Conservation (phyloP, 345 rosid genomes). For the Cochlearia excelsa region DNA sequence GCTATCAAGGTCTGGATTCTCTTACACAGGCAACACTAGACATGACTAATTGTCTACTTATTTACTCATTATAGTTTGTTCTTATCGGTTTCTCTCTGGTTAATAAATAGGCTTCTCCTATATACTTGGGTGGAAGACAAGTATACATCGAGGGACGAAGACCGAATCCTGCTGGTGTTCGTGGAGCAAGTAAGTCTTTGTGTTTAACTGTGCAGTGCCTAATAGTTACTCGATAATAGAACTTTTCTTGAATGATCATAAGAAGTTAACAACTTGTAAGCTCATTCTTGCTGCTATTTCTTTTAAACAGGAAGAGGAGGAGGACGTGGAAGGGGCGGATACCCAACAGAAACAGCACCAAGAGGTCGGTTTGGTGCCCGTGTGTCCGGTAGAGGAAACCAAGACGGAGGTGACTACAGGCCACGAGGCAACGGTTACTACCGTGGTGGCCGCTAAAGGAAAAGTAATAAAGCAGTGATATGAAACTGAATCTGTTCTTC, state of each 20-base stretch:
- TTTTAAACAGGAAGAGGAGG: conserved; percentile 40
- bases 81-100: conserved; percentile 12
- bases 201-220: neutral
- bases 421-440: conserved; percentile 66
- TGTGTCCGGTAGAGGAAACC: conserved; percentile 67
- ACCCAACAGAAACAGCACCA: conserved; percentile 53
- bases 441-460: conserved; percentile 48
- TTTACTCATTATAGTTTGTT: conserved; percentile 4
- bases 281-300: neutral
- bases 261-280: neutral
- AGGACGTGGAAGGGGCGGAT: conserved; percentile 54
- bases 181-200: conserved; percentile 74
- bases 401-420: conserved; percentile 70
- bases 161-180: conserved; percentile 68
- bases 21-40: conserved; percentile 11
- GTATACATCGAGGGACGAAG: conserved; percentile 92
- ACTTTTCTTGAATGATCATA: no score
- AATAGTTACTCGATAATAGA: no score
- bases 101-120: conserved; percentile 73
- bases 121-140: conserved; percentile 82
- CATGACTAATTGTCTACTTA: neutral
- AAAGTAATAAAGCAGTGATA: no score
- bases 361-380: conserved; percentile 67
- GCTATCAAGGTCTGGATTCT: conserved; percentile 68
- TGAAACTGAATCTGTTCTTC: no score